Base-by-base conservation (phyloP, 176 grass and related monocot genomes). In the Urochloa ruziziensis region DNA sequence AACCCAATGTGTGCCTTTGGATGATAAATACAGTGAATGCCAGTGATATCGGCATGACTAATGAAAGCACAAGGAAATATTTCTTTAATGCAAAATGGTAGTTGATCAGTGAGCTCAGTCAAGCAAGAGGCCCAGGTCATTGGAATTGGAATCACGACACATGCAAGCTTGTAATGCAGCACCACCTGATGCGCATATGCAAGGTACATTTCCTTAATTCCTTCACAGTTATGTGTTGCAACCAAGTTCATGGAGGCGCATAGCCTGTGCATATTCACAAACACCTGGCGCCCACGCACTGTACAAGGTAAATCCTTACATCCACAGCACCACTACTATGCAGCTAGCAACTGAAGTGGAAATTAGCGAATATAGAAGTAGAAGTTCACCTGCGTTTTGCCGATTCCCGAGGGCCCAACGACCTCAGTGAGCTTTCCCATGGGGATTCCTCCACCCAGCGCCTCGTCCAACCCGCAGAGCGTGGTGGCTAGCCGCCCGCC, bases 351-450 rank as follows among this genome's bases (percentile, higher is more conserved):
- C 29, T 16, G 17, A 21, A 47, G 5, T 14, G 35, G 10, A 36
- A 57, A 74, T 29, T 32, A 13, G 24, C 1, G n/a, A 48, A 33
- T 6, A 0, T 14, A 85, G 65, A 33, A 10, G 0, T 14, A 85
- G 65, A 34, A 10, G 13, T 19, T 88, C 80, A 95, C 96, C 88
- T 98, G 93, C 42, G 93, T 94, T 86, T 98, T 98, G 39, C 96
- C 96, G 4, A 96, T 96, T 82, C 96, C 96, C 16, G 96, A 92
- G 4, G 96, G 93, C 12, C 91, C 96, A 21, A 98, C 96, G 56
- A 98, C 80, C 83, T 96, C 93, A 18, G 89, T 94, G 73, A 98
- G 96, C 87, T 85, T 90, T 18, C 93, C 91, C 28, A 85, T 62
- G 13, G 91, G 93, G 51, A 98, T 87, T 23, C 93, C 96, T 60